These are phyloP conservation scores for Leccinum ochraceum DNA, from an alignment of 768 basidiomycete species.

Conservation along the genomic window DNA sequence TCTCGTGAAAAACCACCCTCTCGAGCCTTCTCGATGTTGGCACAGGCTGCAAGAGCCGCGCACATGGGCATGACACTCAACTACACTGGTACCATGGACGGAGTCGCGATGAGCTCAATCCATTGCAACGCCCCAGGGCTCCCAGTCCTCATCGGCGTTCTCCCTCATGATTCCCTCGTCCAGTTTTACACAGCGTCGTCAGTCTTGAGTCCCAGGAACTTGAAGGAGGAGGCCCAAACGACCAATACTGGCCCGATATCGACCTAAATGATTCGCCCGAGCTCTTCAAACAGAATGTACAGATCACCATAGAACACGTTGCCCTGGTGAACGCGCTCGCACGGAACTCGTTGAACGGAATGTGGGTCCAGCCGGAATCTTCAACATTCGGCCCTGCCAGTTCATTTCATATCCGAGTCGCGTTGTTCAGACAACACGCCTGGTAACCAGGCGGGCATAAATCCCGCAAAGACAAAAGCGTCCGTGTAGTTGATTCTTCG, in stretches of 20 bases:
- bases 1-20: no score
- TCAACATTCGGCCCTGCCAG: not conserved
- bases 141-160: constrained; percentile 10
- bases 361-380: constrained; percentile 43
- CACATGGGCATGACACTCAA: no score
- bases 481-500: not conserved
- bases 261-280: constrained; percentile 39
- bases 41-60: no score
- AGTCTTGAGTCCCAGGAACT: no score
- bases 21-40: no score
- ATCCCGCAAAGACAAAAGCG: constrained; percentile 52
- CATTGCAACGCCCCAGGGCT: constrained; percentile 4
- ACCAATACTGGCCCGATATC: not conserved
- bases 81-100: no score
- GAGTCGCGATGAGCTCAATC: no score
- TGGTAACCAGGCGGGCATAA: constrained; percentile 53
- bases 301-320: constrained; percentile 50
- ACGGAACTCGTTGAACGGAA: constrained; percentile 47
- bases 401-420: constrained; percentile 27
- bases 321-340: constrained; percentile 49
- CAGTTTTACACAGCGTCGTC: constrained; percentile 4
- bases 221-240: constrained; percentile 11
- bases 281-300: constrained; percentile 60
- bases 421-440: constrained; percentile 59
- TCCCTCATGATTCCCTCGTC: constrained; percentile 22